Evolutionary conservation across 192 early-diverging fungal genomes (phyloP), one percentile per base, ranked within the genome.

Genomic region (Dissophora ornata): DNA sequence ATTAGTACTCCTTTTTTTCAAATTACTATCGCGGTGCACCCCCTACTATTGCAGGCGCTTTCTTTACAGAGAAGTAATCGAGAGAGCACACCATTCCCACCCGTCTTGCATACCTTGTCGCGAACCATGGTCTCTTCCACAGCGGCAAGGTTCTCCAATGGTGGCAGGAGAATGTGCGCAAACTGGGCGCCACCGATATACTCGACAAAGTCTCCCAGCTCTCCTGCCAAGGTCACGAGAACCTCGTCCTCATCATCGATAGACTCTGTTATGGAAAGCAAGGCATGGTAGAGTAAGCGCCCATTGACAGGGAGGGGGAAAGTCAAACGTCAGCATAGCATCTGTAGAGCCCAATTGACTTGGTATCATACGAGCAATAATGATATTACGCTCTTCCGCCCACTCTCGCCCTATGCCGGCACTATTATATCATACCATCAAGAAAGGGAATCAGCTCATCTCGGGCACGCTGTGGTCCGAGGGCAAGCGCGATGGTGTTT

Each of bases 161-260:
- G 92, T 24, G 87, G 82, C 56, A 99, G 79, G 34, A 99, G 87
- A 57, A 94, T 81, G 68, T 95, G 93, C 2, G 91, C 95, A 80
- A 90, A 90, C 29, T 88, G 85, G 13, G 92, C 86, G 11, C 98
- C 98, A 12, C 98, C 98, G 13, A 98, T 90, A 67, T 92, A 93
- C 62, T 96, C 92, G 32, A 93, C 88, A 82, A 99, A 96, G 74
- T 90, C 83, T 11, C 95, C 97, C 40, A 99, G 87, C 54, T 97
- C 92, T 78, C 97, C 94, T 10, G 97, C 98, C 46, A 99, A 84
- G 21, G 93, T 91, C 25, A 97, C 74, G 46, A 99, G 82, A 33
- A 99, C 91, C 79, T 99, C 98, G 71, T 99, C 98, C 67, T 99
- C 98, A 71, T 99, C 98, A 80, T 99, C 97, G 69, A 97, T 96